Evolutionary conservation across 345 rosid species (phyloP).

Genomic region (Euphorbia tirucalli): DNA sequence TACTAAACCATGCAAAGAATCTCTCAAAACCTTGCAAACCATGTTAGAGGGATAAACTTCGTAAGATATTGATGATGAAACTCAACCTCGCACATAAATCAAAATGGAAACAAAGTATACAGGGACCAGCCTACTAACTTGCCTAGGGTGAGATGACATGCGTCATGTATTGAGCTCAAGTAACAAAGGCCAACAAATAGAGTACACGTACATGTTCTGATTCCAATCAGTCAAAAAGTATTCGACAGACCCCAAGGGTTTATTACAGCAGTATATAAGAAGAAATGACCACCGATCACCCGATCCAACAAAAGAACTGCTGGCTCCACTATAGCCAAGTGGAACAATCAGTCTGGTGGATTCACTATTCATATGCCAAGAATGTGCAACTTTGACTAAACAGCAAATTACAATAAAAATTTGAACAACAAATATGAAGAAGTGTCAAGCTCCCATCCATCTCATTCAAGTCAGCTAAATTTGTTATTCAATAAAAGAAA

Average conservation of each 20-base stretch:
- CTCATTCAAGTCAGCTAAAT: slow-evolving; percentile 1
- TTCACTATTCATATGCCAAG: neutral
- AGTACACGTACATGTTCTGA: neutral
- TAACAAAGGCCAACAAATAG: neutral
- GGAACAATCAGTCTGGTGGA: neutral
- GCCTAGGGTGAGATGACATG: neutral
- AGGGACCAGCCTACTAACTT: neutral
- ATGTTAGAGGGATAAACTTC: neutral
- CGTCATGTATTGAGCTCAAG: neutral
- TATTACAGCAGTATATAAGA: neutral
- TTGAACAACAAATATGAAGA: neutral
- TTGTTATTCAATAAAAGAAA: too few species aligned
- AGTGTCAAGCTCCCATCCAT: neutral
- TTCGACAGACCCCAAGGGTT: neutral
- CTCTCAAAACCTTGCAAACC: too few species aligned
- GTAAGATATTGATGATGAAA: neutral
- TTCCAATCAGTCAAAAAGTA: neutral
- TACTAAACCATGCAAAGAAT: neutral
- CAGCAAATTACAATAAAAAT: neutral
- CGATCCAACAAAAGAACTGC: neutral
- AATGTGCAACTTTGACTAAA: neutral
- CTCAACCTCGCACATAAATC: neutral
- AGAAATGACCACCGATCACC: neutral
- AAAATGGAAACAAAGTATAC: neutral
- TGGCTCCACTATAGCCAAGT: neutral